Evolutionary conservation across 2,329 filamentous ascomycete species (phyloP).

Genomic region (Ilyonectria mors-panacis): DNA sequence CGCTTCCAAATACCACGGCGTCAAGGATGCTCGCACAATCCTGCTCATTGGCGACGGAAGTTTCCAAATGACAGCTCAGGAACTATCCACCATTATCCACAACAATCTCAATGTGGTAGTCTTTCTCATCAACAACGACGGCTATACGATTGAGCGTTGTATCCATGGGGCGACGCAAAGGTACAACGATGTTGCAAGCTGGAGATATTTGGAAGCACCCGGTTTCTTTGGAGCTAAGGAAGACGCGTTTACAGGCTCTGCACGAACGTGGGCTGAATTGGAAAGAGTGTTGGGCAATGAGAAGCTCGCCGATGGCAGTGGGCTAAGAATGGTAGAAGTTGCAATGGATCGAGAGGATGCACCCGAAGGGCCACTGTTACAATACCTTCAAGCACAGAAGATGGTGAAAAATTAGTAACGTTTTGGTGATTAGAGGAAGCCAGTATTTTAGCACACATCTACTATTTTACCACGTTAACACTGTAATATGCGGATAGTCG

Average conservation of each 20-base stretch:
- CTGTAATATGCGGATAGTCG: too few relatives aligned
- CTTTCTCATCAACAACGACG: slow-evolving; percentile 72
- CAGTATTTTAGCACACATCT: not conserved
- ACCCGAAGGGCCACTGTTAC: slow-evolving; percentile 1
- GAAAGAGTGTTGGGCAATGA: slow-evolving; percentile 51
- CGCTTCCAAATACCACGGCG: slow-evolving; percentile 33
- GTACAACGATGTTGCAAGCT: slow-evolving; percentile 70
- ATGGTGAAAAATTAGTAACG: not conserved
- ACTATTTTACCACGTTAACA: too few relatives aligned
- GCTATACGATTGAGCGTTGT: slow-evolving; percentile 71
- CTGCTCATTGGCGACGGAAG: slow-evolving; percentile 75
- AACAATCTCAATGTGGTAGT: slow-evolving; percentile 64
- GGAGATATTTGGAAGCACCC: slow-evolving; percentile 66
- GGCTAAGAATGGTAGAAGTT: slow-evolving; percentile 53
- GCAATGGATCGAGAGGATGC: slow-evolving; percentile 51
- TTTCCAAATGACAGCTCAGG: slow-evolving; percentile 77
- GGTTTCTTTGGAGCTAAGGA: slow-evolving; percentile 63
- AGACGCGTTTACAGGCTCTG: slow-evolving; percentile 56
- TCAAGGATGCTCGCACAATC: slow-evolving; percentile 58
- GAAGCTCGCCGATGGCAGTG: slow-evolving; percentile 37
- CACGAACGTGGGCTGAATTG: slow-evolving; percentile 62
- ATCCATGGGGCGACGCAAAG: slow-evolving; percentile 68
- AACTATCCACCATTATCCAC: slow-evolving; percentile 74
- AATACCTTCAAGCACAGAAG: not conserved
- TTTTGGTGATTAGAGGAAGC: not conserved